Evolutionary conservation across 2,329 filamentous ascomycete genomes (phyloP).

Genomic region (Colletotrichum sp.): DNA sequence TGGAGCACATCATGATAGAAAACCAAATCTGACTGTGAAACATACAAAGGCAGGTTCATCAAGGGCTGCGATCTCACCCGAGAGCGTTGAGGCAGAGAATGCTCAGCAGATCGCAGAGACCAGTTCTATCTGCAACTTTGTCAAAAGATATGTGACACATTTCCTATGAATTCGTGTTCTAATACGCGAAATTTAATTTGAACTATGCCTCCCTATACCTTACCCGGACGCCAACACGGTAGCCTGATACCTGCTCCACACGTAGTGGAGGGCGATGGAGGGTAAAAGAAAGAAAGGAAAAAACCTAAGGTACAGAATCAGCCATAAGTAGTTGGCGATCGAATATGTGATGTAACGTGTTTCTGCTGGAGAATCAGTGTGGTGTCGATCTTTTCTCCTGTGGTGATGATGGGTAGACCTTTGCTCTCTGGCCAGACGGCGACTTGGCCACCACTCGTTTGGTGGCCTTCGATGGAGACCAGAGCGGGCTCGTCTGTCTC

Average conservation of each 20-base stretch:
- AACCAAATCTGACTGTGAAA: not conserved
- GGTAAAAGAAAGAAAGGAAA: slow-evolving; percentile 4
- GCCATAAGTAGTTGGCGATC: slow-evolving; percentile 17
- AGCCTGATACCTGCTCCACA: slow-evolving; percentile 9
- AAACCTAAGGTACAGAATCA: slow-evolving; percentile 25
- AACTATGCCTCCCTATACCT: slow-evolving; percentile 14
- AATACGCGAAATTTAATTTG: not conserved
- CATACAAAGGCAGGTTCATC: not conserved
- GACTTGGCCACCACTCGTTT: not conserved
- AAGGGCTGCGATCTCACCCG: not conserved
- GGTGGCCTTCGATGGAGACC: not conserved
- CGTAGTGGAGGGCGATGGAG: slow-evolving; percentile 1
- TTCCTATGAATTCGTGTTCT: not conserved
- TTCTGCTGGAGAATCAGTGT: slow-evolving; percentile 21
- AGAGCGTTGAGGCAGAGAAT: not conserved
- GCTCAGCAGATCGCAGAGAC: not conserved
- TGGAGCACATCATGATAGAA: not conserved
- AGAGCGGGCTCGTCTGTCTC: not conserved
- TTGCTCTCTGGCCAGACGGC: not conserved
- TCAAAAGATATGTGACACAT: not conserved
- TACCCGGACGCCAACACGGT: slow-evolving; percentile 17
- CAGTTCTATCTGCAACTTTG: not conserved
- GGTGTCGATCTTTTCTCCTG: slow-evolving; percentile 6
- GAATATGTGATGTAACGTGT: not conserved
- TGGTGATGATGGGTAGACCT: slow-evolving; percentile 15